These are phyloP conservation scores for Aphanomyces invadans DNA, from an alignment of 352 stramenopile species.

Conservation along the genomic window DNA sequence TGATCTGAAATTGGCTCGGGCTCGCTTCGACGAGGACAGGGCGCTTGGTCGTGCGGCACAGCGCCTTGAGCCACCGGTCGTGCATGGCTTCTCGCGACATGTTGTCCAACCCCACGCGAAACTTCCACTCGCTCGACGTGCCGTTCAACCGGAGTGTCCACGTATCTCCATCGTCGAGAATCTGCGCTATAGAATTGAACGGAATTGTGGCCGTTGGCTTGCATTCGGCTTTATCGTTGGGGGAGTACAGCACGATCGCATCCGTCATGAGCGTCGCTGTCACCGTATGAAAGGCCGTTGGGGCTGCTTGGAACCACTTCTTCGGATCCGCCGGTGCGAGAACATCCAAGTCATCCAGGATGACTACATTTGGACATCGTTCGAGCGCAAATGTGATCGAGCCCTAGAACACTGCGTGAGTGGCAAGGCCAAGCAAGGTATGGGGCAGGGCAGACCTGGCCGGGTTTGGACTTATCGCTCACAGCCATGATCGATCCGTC, in stretches of 20 bases:
- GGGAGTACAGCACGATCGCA: background rate
- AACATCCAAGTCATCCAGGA: background rate
- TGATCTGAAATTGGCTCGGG: slow-evolving; percentile 13
- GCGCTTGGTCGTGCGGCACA: slow-evolving; percentile 8
- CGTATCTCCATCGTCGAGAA: slow-evolving; percentile 10
- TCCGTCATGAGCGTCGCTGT: background rate
- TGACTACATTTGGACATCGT: background rate
- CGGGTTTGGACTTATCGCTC: slow-evolving; percentile 1
- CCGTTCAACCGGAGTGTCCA: background rate
- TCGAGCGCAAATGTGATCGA: slow-evolving; percentile 8
- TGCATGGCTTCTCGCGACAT: background rate
- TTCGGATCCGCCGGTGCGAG: background rate
- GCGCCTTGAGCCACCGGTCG: slow-evolving; percentile 15
- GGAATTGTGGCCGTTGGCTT: background rate
- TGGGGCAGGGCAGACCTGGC: background rate
- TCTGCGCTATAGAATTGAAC: background rate
- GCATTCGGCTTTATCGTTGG: background rate
- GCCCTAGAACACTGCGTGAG: background rate
- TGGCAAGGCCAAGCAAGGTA: background rate
- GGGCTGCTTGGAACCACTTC: background rate
- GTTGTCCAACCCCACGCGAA: slow-evolving; percentile 1
- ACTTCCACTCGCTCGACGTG: background rate
- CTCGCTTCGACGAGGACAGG: background rate
- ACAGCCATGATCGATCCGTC: slow-evolving; percentile 8
- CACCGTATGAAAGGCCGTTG: background rate